A percentile compares a stretch with the other conserved stretches of the same genome.
phyloP scores from a whole-genome alignment of 306 rosid species.

The Pterocarpus macrocarpus region DNA sequence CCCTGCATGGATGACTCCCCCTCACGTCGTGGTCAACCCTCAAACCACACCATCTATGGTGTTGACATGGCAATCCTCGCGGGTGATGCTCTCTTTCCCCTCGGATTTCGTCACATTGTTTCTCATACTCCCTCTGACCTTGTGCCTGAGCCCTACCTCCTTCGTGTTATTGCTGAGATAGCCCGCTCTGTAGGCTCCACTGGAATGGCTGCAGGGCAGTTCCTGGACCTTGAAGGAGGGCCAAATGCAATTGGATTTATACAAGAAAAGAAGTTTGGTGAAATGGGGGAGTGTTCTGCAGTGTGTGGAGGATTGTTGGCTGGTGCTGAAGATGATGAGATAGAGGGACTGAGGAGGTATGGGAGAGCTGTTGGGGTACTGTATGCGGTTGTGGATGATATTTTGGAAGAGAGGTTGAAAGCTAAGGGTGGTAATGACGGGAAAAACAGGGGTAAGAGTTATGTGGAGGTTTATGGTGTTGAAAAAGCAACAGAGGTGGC shows the following conservation, averaged over 20 bases:
- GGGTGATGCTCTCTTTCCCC: slow-evolving; percentile 92
- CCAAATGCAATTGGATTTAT: slow-evolving; percentile 74
- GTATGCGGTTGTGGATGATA: slow-evolving; percentile 79
- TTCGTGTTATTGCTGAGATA: slow-evolving; percentile 88
- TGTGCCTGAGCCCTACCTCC: slow-evolving; percentile 72
- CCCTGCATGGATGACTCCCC: slow-evolving; percentile 95
- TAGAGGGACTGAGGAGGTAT: slow-evolving; percentile 84
- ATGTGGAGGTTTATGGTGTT: slow-evolving; percentile 72
- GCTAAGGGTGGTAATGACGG: slow-evolving; percentile 35
- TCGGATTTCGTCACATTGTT: slow-evolving; percentile 92
- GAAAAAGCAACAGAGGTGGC: slow-evolving; percentile 85
- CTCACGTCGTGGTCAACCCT: slow-evolving; percentile 89
- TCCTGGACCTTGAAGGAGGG: slow-evolving; percentile 84
- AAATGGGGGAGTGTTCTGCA: slow-evolving; percentile 92
- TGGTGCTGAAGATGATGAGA: slow-evolving; percentile 79
- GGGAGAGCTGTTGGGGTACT: slow-evolving; percentile 91
- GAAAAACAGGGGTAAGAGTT: slow-evolving; percentile 71
- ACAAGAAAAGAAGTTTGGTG: slow-evolving; percentile 96
- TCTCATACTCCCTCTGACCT: slow-evolving; percentile 78
- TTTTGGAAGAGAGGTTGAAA: slow-evolving; percentile 61
- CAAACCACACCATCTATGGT: slow-evolving; percentile 82
- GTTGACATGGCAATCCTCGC: slow-evolving; percentile 96
- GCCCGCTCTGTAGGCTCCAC: slow-evolving; percentile 91
- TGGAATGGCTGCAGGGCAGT: slow-evolving; percentile 99
- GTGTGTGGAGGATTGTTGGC: slow-evolving; percentile 93